These are phyloP conservation scores for Decorospora gaudefroyi DNA, from an alignment of 2,329 filamentous ascomycete species.

Conservation along the genomic window DNA sequence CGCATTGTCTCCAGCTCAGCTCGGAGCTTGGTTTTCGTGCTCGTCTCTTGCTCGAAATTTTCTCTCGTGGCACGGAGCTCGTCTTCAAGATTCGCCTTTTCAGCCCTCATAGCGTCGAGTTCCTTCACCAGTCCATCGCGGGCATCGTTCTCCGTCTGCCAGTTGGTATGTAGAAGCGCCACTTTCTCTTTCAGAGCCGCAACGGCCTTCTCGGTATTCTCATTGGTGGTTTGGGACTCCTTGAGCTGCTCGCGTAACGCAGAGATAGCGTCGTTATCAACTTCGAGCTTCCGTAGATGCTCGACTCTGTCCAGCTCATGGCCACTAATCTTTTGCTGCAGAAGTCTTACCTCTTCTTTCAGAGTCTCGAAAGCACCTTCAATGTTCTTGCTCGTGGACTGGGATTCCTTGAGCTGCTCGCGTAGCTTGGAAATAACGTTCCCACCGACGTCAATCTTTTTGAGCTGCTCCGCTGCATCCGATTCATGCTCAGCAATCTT, in stretches of 20 bases:
- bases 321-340: slow-evolving; percentile 31
- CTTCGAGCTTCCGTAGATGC: slow-evolving; percentile 31
- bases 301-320: slow-evolving; percentile 32
- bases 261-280: slow-evolving; percentile 27
- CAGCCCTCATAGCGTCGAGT: slow-evolving; percentile 24
- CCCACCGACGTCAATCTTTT: slow-evolving; percentile 29
- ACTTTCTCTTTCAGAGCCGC: slow-evolving; percentile 23
- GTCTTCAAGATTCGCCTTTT: slow-evolving; percentile 27
- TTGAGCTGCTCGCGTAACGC: slow-evolving; percentile 33
- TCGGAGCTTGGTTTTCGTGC: slow-evolving; percentile 21
- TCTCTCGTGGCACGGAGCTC: slow-evolving; percentile 23
- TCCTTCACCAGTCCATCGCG: slow-evolving; percentile 27
- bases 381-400: slow-evolving; percentile 24
- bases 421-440: slow-evolving; percentile 31
- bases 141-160: slow-evolving; percentile 19
- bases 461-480: slow-evolving; percentile 30
- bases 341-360: slow-evolving; percentile 19
- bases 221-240: slow-evolving; percentile 25
- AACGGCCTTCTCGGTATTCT: slow-evolving; percentile 32
- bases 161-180: slow-evolving; percentile 19
- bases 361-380: slow-evolving; percentile 33
- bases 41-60: slow-evolving; percentile 18
- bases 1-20: slow-evolving; percentile 30
- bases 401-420: slow-evolving; percentile 31
- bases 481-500: slow-evolving; percentile 29